phyloP scores from a whole-genome alignment of 2,329 filamentous ascomycete species.

The Pestalotiopsis sp. region DNA sequence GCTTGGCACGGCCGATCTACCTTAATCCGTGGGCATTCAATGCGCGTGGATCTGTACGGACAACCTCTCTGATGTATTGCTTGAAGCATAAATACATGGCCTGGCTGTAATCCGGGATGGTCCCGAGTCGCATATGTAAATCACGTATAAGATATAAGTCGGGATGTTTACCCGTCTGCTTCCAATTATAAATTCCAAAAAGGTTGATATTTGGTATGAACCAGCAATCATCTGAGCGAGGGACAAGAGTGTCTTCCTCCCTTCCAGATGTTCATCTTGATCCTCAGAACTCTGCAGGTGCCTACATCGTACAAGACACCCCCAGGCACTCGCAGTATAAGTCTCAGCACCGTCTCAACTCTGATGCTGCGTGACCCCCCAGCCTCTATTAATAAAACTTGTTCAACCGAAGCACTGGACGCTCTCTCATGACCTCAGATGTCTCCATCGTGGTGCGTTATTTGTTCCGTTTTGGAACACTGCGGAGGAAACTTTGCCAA shows the following conservation, averaged over 20 bases:
- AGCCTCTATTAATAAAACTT: not conserved
- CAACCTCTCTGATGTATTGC: not conserved
- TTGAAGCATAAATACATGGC: not conserved
- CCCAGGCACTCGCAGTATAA: not conserved
- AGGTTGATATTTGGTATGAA: too few relatives aligned
- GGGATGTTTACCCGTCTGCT: too few relatives aligned
- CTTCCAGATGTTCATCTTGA: not conserved
- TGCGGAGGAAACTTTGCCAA: slow-evolving; percentile 13
- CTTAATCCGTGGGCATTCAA: not conserved
- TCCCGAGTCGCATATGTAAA: too few relatives aligned
- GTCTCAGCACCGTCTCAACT: not conserved
- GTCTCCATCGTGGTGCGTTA: slow-evolving; percentile 24
- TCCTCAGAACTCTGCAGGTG: not conserved
- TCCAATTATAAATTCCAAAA: too few relatives aligned
- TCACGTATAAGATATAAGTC: too few relatives aligned
- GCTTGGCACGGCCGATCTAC: not conserved
- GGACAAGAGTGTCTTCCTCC: too few relatives aligned
- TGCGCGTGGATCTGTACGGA: not conserved
- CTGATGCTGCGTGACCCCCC: not conserved
- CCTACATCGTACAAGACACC: not conserved
- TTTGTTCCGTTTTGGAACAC: slow-evolving; percentile 22
- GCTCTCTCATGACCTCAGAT: not conserved
- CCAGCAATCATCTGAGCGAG: too few relatives aligned
- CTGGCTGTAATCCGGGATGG: not conserved
- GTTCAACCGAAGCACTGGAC: not conserved